Evolutionary conservation across 2,329 filamentous ascomycete genomes (phyloP), one percentile per base, ranked within the genome.

Genomic region (Microcyclospora tardicrescens): DNA sequence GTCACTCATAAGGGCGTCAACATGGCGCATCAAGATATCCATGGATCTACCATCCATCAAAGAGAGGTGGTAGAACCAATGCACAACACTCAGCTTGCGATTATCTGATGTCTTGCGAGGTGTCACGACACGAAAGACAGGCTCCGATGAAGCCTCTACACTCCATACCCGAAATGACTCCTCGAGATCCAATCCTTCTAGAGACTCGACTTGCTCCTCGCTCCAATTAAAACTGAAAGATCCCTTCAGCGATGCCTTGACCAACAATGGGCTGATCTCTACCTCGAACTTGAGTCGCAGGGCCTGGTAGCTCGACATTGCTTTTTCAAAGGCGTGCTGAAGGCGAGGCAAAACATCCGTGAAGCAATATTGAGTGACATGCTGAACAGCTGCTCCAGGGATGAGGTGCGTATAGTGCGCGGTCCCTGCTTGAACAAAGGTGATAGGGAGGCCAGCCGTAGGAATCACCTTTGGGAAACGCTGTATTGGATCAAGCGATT

Each of bases 31-130:
- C 4, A 38, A 16, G 5, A 38, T 38, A 13, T 38, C 30, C 28
- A 38, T 33, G 2, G 36, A 38, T 28, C 30, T 10, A 8, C 36
- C 36, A 27, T 38, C 36, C 36, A 38, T 33, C 15, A 38, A 24
- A 3, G 36, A 38, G 16, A 33, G 36, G 13, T 38, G 36, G 16
- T 24, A 38, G 30, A 38, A 38, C 36, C 36, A 38, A 38, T 38
- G 14, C 29, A 38, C 36, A 27, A 34, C 30, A 27, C 36, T 38
- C 6, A 38, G 36, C 13, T 14, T 38, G 14, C 36, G 36, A 3
- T 10, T 8, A 12, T 10, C 29, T 6, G 28, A 15, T 5, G 30
- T 6, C 9, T 24, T 15, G 2, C 5, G 12, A n/a, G 36, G 30
- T 28, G 36, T 38, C 14, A 38, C 14, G 19, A 38, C 29, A 19